phyloP scores from a whole-genome alignment of 257 asterid genomes.

The Cinchona pubescens region DNA sequence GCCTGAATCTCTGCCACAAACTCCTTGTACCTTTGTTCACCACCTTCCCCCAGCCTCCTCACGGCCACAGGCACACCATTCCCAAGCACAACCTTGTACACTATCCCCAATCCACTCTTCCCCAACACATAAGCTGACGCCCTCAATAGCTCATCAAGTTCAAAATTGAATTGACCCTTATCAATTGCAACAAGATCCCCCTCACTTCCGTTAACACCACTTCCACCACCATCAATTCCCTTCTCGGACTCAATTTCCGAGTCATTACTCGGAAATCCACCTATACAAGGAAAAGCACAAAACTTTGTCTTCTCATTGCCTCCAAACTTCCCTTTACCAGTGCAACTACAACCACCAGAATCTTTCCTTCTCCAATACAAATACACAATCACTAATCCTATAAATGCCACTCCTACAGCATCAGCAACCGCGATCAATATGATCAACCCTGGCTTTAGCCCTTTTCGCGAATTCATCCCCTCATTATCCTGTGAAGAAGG shows the following conservation, averaged over 20 bases:
- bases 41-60: slow-evolving; percentile 92
- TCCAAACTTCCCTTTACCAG: slow-evolving; percentile 82
- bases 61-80: slow-evolving; percentile 93
- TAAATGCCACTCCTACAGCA: slow-evolving; percentile 72
- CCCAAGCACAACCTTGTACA: slow-evolving; percentile 91
- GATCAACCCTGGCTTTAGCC: slow-evolving; percentile 71
- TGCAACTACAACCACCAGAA: slow-evolving; percentile 82
- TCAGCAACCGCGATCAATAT: slow-evolving; percentile 69
- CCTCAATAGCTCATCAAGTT: slow-evolving; percentile 85
- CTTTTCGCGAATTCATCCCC: slow-evolving; percentile 36
- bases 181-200: slow-evolving; percentile 94
- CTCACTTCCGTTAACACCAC: slow-evolving; percentile 66
- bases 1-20: slow-evolving; percentile 87
- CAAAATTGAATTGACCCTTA: slow-evolving; percentile 82
- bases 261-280: slow-evolving; percentile 46
- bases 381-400: slow-evolving; percentile 71
- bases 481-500: slow-evolving; percentile 23
- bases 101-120: slow-evolving; percentile 93
- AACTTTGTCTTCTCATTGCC: slow-evolving; percentile 46
- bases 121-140: slow-evolving; percentile 98
- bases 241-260: slow-evolving; percentile 83
- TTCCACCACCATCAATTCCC: slow-evolving; percentile 50
- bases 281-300: slow-evolving; percentile 58
- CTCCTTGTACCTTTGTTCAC: slow-evolving; percentile 89
- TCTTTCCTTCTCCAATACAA: slow-evolving; percentile 85